These are phyloP conservation scores for Phlyctochytrium arcticum DNA, from an alignment of 192 early-diverging fungal genomes.

Conservation along the genomic window DNA sequence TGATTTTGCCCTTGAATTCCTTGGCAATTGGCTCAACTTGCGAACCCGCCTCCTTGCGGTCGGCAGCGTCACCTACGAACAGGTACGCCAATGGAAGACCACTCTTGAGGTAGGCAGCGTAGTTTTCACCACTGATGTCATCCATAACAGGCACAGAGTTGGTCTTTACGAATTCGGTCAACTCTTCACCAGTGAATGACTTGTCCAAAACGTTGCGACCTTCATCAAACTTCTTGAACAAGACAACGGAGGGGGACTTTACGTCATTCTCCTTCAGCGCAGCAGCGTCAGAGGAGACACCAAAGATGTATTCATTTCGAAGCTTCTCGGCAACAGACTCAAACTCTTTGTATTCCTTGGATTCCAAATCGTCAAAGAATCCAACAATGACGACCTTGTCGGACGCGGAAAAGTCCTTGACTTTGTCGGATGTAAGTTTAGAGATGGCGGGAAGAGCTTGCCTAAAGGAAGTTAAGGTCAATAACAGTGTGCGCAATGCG, in stretches of 20 bases:
- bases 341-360: conserved; percentile 63
- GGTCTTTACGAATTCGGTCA: conserved; percentile 70
- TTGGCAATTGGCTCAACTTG: conserved; percentile 72
- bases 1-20: conserved; percentile 81
- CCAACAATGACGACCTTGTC: conserved; percentile 91
- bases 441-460: conserved; percentile 82
- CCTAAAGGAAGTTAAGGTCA: conserved; percentile 33
- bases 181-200: conserved; percentile 45
- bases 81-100: conserved; percentile 88
- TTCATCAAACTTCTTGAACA: conserved; percentile 93
- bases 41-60: conserved; percentile 51
- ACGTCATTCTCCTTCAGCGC: conserved; percentile 46
- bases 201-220: conserved; percentile 69
- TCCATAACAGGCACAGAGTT: conserved; percentile 84
- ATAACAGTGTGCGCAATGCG: not conserved
- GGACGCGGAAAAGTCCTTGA: conserved; percentile 71
- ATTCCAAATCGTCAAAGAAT: conserved; percentile 62
- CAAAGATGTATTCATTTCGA: conserved; percentile 87
- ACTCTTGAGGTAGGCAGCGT: conserved; percentile 75
- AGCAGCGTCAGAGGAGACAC: conserved; percentile 63
- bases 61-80: conserved; percentile 70
- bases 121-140: conserved; percentile 89
- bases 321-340: conserved; percentile 68
- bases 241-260: conserved; percentile 61
- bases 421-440: conserved; percentile 59